Percentiles rank a stretch among this genome's conserved stretches.
Evolutionary conservation across 2,329 filamentous ascomycete genomes (phyloP).

Genomic region (Arthrobotrys entomopaga): DNA sequence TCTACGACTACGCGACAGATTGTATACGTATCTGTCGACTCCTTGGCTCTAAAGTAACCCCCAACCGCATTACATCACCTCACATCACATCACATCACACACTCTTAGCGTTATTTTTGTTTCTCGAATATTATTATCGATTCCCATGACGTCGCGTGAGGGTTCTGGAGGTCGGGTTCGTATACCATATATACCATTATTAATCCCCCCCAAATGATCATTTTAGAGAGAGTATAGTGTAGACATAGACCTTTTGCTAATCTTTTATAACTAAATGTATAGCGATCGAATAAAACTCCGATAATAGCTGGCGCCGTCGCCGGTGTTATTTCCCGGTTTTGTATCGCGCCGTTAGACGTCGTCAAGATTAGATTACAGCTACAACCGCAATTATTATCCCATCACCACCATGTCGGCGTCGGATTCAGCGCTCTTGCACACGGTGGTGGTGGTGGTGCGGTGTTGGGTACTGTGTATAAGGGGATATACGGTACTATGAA

Average conservation of each 20-base stretch:
- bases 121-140: not conserved
- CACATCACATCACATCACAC: too few species aligned
- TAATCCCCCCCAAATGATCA: not conserved
- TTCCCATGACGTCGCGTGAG: conserved; percentile 45
- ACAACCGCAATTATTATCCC: conserved; percentile 71
- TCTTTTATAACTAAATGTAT: too few species aligned
- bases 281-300: conserved; percentile 25
- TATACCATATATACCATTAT: not conserved
- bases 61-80: conserved; percentile 2
- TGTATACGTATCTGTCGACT: conserved; percentile 2
- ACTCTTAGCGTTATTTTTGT: too few species aligned
- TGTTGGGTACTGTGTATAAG: conserved; percentile 67
- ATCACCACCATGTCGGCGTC: conserved; percentile 69
- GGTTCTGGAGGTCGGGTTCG: conserved; percentile 4
- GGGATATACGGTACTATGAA: conserved; percentile 80
- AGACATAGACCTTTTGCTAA: too few species aligned
- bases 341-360: conserved; percentile 94
- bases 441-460: not conserved
- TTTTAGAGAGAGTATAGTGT: too few species aligned
- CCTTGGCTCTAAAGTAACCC: not conserved
- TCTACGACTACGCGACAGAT: conserved; percentile 14
- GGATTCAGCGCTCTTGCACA: conserved; percentile 57
- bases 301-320: conserved; percentile 41
- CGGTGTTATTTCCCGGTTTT: conserved; percentile 67
- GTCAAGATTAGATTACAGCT: conserved; percentile 98